Base-by-base conservation (phyloP, 2,329 filamentous ascomycete species). In the Aspergillus sojae region DNA sequence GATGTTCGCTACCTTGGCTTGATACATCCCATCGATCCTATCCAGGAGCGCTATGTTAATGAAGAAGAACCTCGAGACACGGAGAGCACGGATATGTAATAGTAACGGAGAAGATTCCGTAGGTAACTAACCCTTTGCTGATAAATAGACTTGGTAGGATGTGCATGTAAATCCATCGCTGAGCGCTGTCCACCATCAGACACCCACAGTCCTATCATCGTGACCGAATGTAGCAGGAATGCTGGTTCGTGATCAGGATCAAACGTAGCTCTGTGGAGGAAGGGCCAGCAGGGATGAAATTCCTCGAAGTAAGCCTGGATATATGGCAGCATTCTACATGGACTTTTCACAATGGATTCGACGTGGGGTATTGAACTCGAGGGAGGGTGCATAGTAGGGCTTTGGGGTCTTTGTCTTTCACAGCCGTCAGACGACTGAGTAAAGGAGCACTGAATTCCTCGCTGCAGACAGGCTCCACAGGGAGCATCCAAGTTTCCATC, bases 241-340 rank as follows among this genome's bases (percentile, higher is more conserved):
- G 62, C 57, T 0, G 70, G 67, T 43, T 74, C 71, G 0, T 65
- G 50, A 1, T 58, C 45, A 0, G 62, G 14, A 9, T 61, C 57
- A 39, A 74, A 74, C 14, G 70, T 65, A 1, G 41, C 50, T 19
- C 58, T 62, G 54, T 72, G 63, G 23, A 74, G 26, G 32, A 74
- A 66, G 0, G 71, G 72, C 70, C 72, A 74, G 9, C 62, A 54
- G 0, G 65, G 65, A 46, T 74, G 72, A 28, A 73, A 72, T 9
- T 66, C 61, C 3, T 63, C 58, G 59, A 74, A 72, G 58, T 72
- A 74, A 16, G 68, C 55, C 16, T 65, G 57, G 32, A 66, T 32
- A 34, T 64, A 63, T 14, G 45, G 21, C 26, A 28, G 14, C 3
- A 12, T 28, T 28, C 12, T 28, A 14, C 1, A 2, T 7, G 45